Conservation (phyloP, 164 flowering plant species). For the Annona squamosa region DNA sequence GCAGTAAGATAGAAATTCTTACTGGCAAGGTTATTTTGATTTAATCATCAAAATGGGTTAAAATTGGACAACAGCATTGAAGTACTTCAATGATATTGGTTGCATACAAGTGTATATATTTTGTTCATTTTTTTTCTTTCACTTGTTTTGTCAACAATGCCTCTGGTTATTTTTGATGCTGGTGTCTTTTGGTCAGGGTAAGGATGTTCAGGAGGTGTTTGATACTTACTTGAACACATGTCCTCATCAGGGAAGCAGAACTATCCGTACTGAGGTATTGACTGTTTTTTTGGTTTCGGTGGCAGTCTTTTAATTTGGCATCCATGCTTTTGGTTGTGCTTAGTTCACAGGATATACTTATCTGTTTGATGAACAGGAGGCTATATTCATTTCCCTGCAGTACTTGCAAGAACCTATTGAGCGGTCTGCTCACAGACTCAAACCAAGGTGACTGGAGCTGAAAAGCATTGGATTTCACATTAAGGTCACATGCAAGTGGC, state of each 20-base stretch:
- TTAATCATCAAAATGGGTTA: too few species aligned
- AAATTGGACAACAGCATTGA: too few species aligned
- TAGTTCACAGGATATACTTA: neutral
- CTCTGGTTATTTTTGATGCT: neutral
- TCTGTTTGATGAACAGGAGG: constrained; percentile 6
- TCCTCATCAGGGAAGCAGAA: constrained; percentile 15
- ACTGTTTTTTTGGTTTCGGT: neutral
- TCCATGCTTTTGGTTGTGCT: neutral
- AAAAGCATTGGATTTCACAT: neutral
- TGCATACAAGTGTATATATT: too few species aligned
- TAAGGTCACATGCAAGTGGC: neutral
- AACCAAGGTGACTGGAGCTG: neutral
- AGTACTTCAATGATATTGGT: too few species aligned
- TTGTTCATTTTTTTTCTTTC: too few species aligned
- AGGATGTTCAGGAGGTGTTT: constrained; percentile 11
- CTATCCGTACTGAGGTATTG: constrained; percentile 18
- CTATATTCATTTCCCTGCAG: constrained; percentile 13
- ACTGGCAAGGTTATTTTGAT: too few species aligned
- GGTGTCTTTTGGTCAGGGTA: constrained; percentile 10
- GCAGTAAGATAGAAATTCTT: too few species aligned
- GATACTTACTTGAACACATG: constrained; percentile 15
- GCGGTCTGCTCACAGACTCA: constrained; percentile 4
- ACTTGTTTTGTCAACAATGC: neutral
- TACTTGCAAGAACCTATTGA: constrained; percentile 12
- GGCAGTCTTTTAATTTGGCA: neutral